A percentile compares a stretch with the other conserved stretches of the same genome.
Conservation (phyloP, 768 basidiomycete genomes). For the Mycena galericulata region DNA sequence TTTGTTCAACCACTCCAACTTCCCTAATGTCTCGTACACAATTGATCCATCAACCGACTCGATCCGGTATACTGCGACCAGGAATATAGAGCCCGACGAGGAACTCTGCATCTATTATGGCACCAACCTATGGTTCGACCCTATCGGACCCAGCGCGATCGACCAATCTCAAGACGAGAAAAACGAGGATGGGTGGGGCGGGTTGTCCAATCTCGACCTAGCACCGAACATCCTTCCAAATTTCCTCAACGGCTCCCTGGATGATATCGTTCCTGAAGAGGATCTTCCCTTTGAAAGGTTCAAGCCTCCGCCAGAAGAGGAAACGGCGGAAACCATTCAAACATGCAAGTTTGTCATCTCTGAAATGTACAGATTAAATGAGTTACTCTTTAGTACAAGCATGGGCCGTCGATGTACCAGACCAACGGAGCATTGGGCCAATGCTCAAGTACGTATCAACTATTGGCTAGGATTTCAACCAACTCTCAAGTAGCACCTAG, state of each 20-base stretch:
- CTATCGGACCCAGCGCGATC: constrained; percentile 40
- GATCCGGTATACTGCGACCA: constrained; percentile 71
- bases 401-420: constrained; percentile 83
- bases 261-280: constrained; percentile 65
- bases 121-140: constrained; percentile 73
- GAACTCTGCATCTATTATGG: constrained; percentile 88
- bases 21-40: constrained; percentile 77
- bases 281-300: constrained; percentile 75
- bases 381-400: constrained; percentile 62
- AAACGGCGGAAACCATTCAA: constrained; percentile 64
- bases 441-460: constrained; percentile 67
- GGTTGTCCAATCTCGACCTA: constrained; percentile 45
- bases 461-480: neutral
- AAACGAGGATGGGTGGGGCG: constrained; percentile 61
- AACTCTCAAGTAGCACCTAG: constrained; percentile 49
- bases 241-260: constrained; percentile 50
- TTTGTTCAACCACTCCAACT: constrained; percentile 81
- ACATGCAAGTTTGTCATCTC: constrained; percentile 46
- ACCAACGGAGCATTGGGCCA: constrained; percentile 66
- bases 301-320: constrained; percentile 74
- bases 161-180: constrained; percentile 21
- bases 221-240: constrained; percentile 37
- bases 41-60: constrained; percentile 65
- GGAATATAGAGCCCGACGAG: constrained; percentile 66
- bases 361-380: constrained; percentile 9